phyloP scores from a whole-genome alignment of 257 asterid genomes.

The Solanum lycopersicoides region DNA sequence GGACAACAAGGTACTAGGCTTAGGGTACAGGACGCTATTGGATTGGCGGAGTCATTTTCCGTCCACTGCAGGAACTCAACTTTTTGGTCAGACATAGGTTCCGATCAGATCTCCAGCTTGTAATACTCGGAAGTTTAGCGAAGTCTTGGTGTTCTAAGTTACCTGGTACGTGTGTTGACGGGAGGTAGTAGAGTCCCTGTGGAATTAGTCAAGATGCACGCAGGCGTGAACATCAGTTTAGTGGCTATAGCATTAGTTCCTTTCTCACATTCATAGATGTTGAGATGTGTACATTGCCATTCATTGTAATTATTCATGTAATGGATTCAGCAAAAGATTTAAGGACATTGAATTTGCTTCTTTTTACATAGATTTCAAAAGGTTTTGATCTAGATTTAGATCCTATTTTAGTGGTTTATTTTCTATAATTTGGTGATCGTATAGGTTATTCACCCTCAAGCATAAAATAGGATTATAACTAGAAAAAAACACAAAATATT shows the following conservation, averaged over 20 bases:
- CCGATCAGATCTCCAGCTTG: conserved; percentile 83
- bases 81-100: conserved; percentile 53
- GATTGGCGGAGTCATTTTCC: conserved; percentile 49
- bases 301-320: conserved; percentile 11
- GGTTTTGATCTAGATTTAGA: neutral
- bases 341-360: neutral
- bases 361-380: neutral
- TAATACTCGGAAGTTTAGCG: conserved; percentile 1
- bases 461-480: neutral
- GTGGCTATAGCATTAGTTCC: neutral
- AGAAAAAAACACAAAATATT: neutral
- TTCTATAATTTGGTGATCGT: neutral
- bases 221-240: neutral
- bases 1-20: conserved; percentile 94
- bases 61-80: conserved; percentile 33
- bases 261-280: neutral
- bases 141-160: neutral
- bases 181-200: neutral
- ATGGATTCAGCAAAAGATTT: neutral
- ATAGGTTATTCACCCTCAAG: neutral
- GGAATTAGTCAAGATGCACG: neutral
- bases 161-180: rapidly evolving
- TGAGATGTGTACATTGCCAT: conserved; percentile 14
- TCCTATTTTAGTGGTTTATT: neutral
- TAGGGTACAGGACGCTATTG: conserved; percentile 64